phyloP scores from a whole-genome alignment of 1,139 yeast species.

The Saccharomyces hybrid region DNA sequence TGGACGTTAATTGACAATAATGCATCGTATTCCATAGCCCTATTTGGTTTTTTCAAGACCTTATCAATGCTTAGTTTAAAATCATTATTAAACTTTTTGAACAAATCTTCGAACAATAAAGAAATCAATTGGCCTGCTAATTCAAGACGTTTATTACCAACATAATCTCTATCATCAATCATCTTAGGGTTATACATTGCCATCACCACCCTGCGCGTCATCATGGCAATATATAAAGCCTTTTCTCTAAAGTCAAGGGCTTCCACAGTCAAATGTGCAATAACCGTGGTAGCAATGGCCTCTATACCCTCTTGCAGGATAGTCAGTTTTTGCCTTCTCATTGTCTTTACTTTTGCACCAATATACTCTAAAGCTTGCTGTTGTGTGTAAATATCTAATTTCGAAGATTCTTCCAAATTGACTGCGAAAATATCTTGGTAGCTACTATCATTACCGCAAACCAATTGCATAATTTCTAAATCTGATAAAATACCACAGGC shows the following conservation, averaged over 20 bases:
- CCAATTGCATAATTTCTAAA: conserved; percentile 85
- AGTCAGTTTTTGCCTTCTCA: conserved; percentile 80
- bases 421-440: conserved; percentile 90
- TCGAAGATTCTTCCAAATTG: conserved; percentile 91
- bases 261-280: conserved; percentile 86
- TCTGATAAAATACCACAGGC: conserved; percentile 96
- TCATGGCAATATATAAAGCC: conserved; percentile 87
- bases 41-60: conserved; percentile 83
- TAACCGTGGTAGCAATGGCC: conserved; percentile 91
- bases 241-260: conserved; percentile 88
- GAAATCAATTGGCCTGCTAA: conserved; percentile 97
- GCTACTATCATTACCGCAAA: conserved; percentile 80
- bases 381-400: conserved; percentile 79
- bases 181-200: conserved; percentile 90
- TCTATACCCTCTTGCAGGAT: conserved; percentile 92
- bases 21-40: conserved; percentile 95
- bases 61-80: conserved; percentile 93
- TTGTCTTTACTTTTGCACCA: conserved; percentile 86
- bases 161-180: conserved; percentile 98
- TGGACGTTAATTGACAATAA: conserved; percentile 80
- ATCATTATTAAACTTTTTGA: conserved; percentile 90
- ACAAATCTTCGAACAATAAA: conserved; percentile 86
- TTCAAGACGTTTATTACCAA: conserved; percentile 95
- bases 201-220: conserved; percentile 95
- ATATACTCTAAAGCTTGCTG: conserved; percentile 88